Conservation (phyloP, 495 filamentous ascomycete genomes). For the Pyronema omphalodes region DNA sequence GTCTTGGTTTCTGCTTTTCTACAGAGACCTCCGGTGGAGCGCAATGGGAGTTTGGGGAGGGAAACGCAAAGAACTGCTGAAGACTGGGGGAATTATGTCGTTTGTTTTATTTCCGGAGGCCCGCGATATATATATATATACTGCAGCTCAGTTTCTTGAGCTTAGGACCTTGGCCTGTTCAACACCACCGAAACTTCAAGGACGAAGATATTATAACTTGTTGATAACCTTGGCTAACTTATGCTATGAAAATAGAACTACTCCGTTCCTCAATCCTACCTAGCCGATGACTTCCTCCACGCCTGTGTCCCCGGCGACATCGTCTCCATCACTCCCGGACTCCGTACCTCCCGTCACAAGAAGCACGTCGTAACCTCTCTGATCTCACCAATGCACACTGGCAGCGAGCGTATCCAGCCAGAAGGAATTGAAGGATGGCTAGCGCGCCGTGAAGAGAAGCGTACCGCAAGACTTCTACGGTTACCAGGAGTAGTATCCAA, state of each 20-base stretch:
- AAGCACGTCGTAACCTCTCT: neutral
- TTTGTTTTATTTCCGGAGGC: neutral
- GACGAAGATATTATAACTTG: neutral
- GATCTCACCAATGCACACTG: conserved; percentile 1
- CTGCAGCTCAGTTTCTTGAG: neutral
- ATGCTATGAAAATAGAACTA: neutral
- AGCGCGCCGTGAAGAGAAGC: neutral
- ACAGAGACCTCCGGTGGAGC: neutral
- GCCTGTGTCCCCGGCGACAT: conserved; percentile 6
- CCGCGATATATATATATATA: no score
- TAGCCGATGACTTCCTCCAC: conserved; percentile 2
- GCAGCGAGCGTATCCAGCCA: neutral
- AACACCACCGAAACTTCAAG: neutral
- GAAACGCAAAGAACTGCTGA: neutral
- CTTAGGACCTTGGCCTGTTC: no score
- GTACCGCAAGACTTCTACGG: neutral
- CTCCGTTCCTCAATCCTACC: neutral
- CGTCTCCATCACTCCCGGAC: neutral
- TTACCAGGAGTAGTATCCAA: neutral
- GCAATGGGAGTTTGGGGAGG: neutral
- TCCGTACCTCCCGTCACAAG: neutral
- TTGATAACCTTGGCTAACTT: neutral
- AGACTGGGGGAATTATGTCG: neutral
- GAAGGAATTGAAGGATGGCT: conserved; percentile 4
- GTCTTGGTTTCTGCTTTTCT: neutral